These are phyloP conservation scores for Ceratocystis cubensis DNA, from an alignment of 2,329 filamentous ascomycete species.

Conservation along the genomic window DNA sequence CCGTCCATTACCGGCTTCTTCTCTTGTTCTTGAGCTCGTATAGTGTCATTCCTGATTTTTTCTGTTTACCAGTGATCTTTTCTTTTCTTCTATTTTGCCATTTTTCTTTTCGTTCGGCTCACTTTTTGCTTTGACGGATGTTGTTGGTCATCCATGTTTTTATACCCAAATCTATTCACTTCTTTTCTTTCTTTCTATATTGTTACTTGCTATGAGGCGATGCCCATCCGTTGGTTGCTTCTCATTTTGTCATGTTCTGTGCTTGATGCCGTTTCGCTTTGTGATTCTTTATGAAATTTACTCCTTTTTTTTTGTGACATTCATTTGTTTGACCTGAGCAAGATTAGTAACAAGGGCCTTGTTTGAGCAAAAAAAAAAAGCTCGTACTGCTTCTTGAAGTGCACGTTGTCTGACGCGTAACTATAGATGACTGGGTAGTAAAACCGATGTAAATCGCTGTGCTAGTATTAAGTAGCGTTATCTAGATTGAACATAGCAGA, in stretches of 20 bases:
- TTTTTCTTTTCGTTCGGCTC: slow-evolving; percentile 17
- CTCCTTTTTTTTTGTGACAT: background rate
- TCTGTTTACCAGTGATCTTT: background rate
- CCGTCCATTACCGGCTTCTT: background rate
- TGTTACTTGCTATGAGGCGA: background rate
- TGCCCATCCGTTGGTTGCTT: background rate
- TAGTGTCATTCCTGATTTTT: background rate
- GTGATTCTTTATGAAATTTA: background rate
- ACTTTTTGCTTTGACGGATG: slow-evolving; percentile 16
- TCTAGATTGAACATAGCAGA: background rate
- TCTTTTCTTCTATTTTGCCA: slow-evolving; percentile 17
- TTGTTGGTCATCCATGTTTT: slow-evolving; percentile 12
- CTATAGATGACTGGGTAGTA: background rate
- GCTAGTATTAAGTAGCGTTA: background rate
- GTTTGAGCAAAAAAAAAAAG: background rate
- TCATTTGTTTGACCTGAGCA: background rate
- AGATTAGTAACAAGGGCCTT: no score
- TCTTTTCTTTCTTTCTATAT: slow-evolving; percentile 8
- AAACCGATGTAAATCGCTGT: background rate
- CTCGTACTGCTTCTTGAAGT: background rate
- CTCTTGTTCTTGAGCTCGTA: background rate
- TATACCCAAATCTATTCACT: slow-evolving; percentile 12
- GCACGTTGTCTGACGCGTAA: background rate
- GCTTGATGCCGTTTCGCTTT: slow-evolving; percentile 2
- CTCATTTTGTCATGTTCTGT: background rate